Base-by-base conservation (phyloP, 1,284 basidiomycete species). In the Sutorius eximius region DNA sequence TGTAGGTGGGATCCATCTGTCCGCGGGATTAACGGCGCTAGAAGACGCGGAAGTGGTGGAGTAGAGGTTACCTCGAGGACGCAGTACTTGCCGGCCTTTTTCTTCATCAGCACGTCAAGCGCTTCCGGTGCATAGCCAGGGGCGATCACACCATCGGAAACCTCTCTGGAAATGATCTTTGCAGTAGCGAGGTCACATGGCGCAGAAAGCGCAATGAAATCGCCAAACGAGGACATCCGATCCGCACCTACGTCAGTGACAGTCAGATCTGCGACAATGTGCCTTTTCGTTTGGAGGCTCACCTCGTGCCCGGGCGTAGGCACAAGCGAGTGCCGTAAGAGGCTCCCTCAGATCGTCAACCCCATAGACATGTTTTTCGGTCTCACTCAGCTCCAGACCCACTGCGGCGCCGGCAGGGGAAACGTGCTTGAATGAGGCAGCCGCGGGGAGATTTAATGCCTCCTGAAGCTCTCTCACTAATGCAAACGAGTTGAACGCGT, bases 381-480 rank as follows among this genome's bases (percentile, higher is more conserved):
- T 82, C 27, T 93, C 89, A 62, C 86, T 82, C 38, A 99, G 82
- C 61, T 88, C 87, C 45, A 95, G 71, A 43, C 95, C 95, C 30
- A 97, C 91, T 38, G 96, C 96, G 10, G 93, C 95, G 59, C 96
- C 96, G 1, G 96, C 96, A 12, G 96, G 96, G 20, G 95, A 98
- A 57, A 99, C 97, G 73, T 99, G 96, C 81, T 99, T 99, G 87
- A 99, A 99, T 1, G 95, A 98, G 4, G 96, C 95, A 16, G 96
- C 96, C 24, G 97, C 97, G 16, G 97, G 95, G 49, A 98, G 84
- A 55, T 82, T 78, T 27, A 93, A 85, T 1, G 91, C 91, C 63
- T 87, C 88, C 49, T 94, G 87, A 11, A 99, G 83, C 73, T 99
- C 96, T 69, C 90, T 93, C 58, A 99, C 96, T 46, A 99, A 85